phyloP scores from a whole-genome alignment of 1,139 yeast genomes.

The Saccharomycopsis phalli region DNA sequence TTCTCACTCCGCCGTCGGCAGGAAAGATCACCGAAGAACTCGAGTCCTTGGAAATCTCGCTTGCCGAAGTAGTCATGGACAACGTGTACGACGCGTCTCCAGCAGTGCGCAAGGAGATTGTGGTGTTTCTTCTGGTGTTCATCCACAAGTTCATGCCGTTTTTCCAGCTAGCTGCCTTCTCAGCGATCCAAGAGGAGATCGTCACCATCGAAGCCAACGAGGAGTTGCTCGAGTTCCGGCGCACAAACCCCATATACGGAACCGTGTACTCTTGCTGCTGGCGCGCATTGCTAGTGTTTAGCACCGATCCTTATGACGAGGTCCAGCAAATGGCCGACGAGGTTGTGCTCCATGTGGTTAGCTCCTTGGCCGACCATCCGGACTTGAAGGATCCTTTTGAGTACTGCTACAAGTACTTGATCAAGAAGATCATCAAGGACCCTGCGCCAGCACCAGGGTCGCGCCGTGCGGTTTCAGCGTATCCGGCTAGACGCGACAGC shows the following conservation, averaged over 20 bases:
- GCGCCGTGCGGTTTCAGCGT: too few relatives aligned
- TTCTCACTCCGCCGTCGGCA: constrained; percentile 41
- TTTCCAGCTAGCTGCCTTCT: constrained; percentile 80
- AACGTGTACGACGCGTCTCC: constrained; percentile 80
- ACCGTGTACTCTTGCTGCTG: constrained; percentile 82
- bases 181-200: constrained; percentile 77
- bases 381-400: constrained; percentile 44
- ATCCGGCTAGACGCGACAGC: neutral
- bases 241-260: constrained; percentile 69
- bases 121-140: constrained; percentile 67
- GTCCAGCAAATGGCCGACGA: constrained; percentile 67
- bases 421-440: constrained; percentile 5
- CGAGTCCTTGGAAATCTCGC: constrained; percentile 34
- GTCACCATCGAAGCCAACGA: constrained; percentile 55
- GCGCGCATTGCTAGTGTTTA: constrained; percentile 71
- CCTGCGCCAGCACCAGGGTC: neutral
- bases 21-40: constrained; percentile 22
- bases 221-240: constrained; percentile 49
- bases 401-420: constrained; percentile 17
- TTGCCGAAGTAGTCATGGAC: constrained; percentile 37
- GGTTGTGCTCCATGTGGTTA: constrained; percentile 66
- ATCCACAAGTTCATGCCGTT: constrained; percentile 63
- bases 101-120: constrained; percentile 77
- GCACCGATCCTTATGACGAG: constrained; percentile 87
- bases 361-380: constrained; percentile 53